These are phyloP conservation scores for Ceratocystis colombiana DNA, from an alignment of 2,329 filamentous ascomycete species.

Conservation along the genomic window DNA sequence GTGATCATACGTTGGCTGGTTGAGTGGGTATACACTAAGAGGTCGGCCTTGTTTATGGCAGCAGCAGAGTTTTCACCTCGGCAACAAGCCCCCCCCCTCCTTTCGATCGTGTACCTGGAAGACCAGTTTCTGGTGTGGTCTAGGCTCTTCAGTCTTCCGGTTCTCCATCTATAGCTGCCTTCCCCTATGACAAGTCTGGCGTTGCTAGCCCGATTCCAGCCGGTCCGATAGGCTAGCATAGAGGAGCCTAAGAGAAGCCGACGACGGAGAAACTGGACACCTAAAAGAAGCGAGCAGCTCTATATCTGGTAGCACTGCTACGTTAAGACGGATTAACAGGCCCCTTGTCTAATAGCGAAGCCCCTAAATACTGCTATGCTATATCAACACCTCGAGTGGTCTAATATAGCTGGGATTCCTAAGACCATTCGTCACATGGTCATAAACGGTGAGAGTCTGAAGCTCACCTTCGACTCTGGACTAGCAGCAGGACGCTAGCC, in stretches of 20 bases:
- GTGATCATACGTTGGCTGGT: not conserved
- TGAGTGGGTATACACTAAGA: not conserved
- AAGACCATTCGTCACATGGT: too few species aligned
- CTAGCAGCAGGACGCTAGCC: too few species aligned
- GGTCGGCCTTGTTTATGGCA: not conserved
- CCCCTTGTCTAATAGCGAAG: not conserved
- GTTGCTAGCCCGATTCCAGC: not conserved
- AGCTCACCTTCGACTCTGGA: too few species aligned
- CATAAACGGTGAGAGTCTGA: too few species aligned
- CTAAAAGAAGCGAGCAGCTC: not conserved
- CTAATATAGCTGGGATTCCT: not conserved
- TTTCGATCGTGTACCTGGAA: not conserved
- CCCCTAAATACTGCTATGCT: not conserved
- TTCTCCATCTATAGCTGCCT: not conserved
- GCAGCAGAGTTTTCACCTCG: constrained; percentile 7
- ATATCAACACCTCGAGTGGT: not conserved
- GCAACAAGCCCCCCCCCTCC: not conserved
- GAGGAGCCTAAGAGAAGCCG: not conserved
- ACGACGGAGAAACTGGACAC: not conserved
- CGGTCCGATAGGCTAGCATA: not conserved
- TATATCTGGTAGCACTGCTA: not conserved
- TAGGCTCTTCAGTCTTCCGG: not conserved
- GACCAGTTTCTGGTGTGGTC: not conserved
- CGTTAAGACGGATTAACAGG: not conserved
- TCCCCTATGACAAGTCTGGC: not conserved